Evolutionary conservation across 1,284 basidiomycete genomes (phyloP), one percentile per base, ranked within the genome.

Genomic region (Tilletia walkeri): DNA sequence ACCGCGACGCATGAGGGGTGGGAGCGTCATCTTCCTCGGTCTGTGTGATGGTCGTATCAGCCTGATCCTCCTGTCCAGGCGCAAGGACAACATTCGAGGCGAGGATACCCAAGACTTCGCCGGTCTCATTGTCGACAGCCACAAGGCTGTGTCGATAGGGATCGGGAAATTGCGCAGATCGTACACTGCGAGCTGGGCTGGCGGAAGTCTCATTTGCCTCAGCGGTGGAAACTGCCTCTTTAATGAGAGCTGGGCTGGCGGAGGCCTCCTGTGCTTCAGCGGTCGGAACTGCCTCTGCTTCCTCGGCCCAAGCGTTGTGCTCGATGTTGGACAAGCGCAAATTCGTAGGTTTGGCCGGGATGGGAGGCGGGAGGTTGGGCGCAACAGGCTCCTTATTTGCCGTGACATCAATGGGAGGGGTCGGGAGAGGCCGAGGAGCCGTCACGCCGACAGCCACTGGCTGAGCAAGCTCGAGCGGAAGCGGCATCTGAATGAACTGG

Each of bases 111-210:
- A 78, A 36, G 47, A 80, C 73, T 38, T 76, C 70, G 18, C 78
- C 77, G 2, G 76, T 79, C 48, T 75, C 69, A 39, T 79, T 75
- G 67, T 80, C 78, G 41, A 80, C 71, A 10, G 77, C 77, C 4
- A 80, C 75, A 12, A 80, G 68, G 69, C 71, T 74, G 69, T 78
- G 75, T 12, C 76, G 69, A 39, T 76, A 78, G n/a, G 72, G 66
- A 18, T 24, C 59, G 2, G 59, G 34, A 69, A 49, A 56, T 4
- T 9, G 18, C 7, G 54, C 54, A 2, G 20, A 14, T 45, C 14
- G 9, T 14, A 45, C 41, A 45, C 14, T 14, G 41, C 41, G 41
- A 14, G 41, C 41, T 45, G 41, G 41, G 41, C 41, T 45, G 41
- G 41, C 41, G 41, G 18, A 18, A 53, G 6, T 18, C 50, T 18